Evolutionary conservation across 768 basidiomycete genomes (phyloP).

Genomic region (Trametes cubensis): DNA sequence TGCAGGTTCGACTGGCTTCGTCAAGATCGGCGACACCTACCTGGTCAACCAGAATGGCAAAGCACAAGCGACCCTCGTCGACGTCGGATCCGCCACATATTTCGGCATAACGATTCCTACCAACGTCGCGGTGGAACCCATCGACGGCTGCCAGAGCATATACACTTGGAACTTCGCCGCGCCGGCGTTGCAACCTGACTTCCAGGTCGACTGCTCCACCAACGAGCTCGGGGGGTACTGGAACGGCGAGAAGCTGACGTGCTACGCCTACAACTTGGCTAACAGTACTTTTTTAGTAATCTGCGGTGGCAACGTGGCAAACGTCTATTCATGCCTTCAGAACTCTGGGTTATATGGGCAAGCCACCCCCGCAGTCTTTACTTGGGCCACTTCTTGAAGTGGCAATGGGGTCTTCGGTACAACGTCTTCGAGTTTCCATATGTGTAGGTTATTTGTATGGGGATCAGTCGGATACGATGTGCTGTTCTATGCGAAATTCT

Average conservation of each 20-base stretch:
- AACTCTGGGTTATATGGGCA: too few relatives aligned
- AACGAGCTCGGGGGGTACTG: neutral
- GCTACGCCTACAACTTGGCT: neutral
- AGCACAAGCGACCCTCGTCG: constrained; percentile 2
- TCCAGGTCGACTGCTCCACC: constrained; percentile 3
- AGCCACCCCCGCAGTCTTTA: too few relatives aligned
- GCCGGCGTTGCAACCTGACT: neutral
- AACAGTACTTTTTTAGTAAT: too few relatives aligned
- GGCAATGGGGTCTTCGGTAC: too few relatives aligned
- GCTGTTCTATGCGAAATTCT: too few relatives aligned
- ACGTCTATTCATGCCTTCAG: too few relatives aligned
- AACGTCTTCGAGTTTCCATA: too few relatives aligned
- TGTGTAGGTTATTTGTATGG: too few relatives aligned
- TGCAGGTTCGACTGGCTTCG: constrained; percentile 9
- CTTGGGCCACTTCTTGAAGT: too few relatives aligned
- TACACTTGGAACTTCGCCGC: neutral
- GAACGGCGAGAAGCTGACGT: neutral
- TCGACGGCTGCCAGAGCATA: constrained; percentile 1
- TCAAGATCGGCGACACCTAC: constrained; percentile 13
- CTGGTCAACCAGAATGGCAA: constrained; percentile 1
- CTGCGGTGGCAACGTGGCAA: too few relatives aligned
- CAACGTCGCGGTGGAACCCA: neutral
- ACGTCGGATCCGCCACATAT: constrained; percentile 10
- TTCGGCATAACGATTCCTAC: constrained; percentile 10
- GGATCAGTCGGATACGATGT: too few relatives aligned